phyloP scores from a whole-genome alignment of 1,284 basidiomycete species.

The Trichosporon sp. region DNA sequence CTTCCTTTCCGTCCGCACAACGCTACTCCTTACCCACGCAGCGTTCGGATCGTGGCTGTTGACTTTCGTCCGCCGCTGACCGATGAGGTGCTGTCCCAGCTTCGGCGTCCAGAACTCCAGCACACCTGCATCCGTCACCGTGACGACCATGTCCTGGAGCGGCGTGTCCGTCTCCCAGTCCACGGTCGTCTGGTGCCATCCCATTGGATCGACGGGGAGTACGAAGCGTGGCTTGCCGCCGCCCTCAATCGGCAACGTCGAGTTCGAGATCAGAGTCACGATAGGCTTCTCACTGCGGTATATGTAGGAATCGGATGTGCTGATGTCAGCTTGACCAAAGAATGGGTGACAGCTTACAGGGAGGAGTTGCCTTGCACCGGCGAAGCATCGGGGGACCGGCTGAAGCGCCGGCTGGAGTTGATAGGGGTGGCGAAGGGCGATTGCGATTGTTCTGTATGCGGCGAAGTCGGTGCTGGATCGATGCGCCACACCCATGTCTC shows the following conservation, averaged over 20 bases:
- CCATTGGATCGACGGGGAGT: slow-evolving; percentile 83
- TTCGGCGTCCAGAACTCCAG: slow-evolving; percentile 73
- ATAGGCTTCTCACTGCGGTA: slow-evolving; percentile 25
- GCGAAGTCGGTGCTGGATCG: slow-evolving; percentile 21
- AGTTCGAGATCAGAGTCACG: slow-evolving; percentile 34
- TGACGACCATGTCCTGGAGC: slow-evolving; percentile 66
- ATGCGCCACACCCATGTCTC: slow-evolving; percentile 45
- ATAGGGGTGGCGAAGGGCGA: background rate
- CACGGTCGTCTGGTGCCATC: slow-evolving; percentile 58
- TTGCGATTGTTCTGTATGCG: slow-evolving; percentile 7
- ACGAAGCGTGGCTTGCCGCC: slow-evolving; percentile 28
- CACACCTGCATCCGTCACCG: slow-evolving; percentile 65
- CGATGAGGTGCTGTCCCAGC: slow-evolving; percentile 46
- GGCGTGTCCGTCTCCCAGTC: slow-evolving; percentile 40
- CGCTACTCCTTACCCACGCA: slow-evolving; percentile 55
- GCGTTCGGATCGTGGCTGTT: slow-evolving; percentile 6
- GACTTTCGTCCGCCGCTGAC: slow-evolving; percentile 4
- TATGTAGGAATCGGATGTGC: background rate
- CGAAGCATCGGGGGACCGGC: slow-evolving; percentile 29
- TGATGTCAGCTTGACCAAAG: background rate
- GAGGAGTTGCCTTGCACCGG: background rate
- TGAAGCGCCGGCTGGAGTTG: background rate
- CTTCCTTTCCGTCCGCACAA: slow-evolving; percentile 63
- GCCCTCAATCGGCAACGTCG: slow-evolving; percentile 29
- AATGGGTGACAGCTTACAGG: background rate